phyloP scores from a whole-genome alignment of 1,284 basidiomycete species.

The Pseudozyma tsukubaensis region DNA sequence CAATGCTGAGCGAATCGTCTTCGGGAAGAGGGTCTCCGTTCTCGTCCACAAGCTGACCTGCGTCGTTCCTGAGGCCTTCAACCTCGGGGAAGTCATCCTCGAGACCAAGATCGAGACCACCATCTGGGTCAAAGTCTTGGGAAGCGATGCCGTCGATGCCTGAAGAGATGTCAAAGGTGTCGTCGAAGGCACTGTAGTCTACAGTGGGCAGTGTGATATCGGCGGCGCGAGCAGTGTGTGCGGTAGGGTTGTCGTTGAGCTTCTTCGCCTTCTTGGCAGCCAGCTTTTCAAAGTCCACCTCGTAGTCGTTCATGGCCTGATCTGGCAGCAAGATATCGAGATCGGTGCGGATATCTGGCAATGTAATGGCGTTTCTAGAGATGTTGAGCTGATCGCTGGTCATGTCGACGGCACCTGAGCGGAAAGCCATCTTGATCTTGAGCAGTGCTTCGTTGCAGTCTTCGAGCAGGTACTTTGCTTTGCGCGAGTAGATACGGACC shows the following conservation, averaged over 20 bases:
- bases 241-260: constrained; percentile 31
- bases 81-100: constrained; percentile 70
- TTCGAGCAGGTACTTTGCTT: constrained; percentile 95
- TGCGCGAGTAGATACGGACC: constrained; percentile 94
- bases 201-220: constrained; percentile 74
- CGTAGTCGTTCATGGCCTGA: constrained; percentile 60
- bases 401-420: constrained; percentile 91
- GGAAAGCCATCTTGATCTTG: constrained; percentile 95
- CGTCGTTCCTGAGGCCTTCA: constrained; percentile 43
- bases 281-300: constrained; percentile 73
- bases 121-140: constrained; percentile 59
- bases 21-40: constrained; percentile 68
- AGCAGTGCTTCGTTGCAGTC: constrained; percentile 96
- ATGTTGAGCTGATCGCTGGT: constrained; percentile 91
- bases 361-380: constrained; percentile 85
- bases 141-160: constrained; percentile 57
- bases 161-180: constrained; percentile 52
- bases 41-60: constrained; percentile 51
- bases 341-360: constrained; percentile 79
- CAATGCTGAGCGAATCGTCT: constrained; percentile 62
- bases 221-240: constrained; percentile 75
- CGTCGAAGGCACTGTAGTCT: constrained; percentile 51
- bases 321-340: constrained; percentile 84
- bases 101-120: constrained; percentile 69
- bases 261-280: constrained; percentile 74